These are phyloP conservation scores for Xylogone sp. DNA, from an alignment of 2,329 filamentous ascomycete genomes.

Conservation along the genomic window DNA sequence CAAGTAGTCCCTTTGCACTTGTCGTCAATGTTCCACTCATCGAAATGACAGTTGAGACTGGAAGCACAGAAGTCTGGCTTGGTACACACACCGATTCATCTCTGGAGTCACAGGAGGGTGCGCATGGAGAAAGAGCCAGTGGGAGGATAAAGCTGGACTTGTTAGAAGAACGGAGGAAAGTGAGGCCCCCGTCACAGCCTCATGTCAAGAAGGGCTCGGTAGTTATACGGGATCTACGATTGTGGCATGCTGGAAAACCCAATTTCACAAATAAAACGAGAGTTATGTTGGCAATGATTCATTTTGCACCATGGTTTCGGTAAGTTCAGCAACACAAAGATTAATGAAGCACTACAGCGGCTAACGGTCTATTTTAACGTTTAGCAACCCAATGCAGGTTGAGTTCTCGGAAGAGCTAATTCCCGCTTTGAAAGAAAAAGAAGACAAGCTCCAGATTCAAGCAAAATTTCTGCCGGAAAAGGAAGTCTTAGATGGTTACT, in stretches of 20 bases:
- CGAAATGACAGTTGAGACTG: conserved; percentile 29
- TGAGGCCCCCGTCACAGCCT: conserved; percentile 43
- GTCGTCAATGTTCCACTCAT: conserved; percentile 32
- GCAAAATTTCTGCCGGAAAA: conserved; percentile 43
- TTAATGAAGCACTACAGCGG: not conserved
- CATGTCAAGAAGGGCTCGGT: conserved; percentile 48
- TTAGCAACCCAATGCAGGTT: conserved; percentile 52
- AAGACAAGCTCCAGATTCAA: conserved; percentile 42
- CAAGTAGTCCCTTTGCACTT: conserved; percentile 35
- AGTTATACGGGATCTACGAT: conserved; percentile 53
- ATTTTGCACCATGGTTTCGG: conserved; percentile 18
- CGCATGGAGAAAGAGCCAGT: conserved; percentile 51
- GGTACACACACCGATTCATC: conserved; percentile 25
- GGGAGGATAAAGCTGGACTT: conserved; percentile 42
- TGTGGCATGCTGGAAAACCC: conserved; percentile 62
- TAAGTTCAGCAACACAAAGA: not conserved
- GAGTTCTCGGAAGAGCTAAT: conserved; percentile 48
- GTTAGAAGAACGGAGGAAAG: conserved; percentile 31
- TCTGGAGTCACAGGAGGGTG: conserved; percentile 8
- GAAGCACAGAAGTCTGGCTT: conserved; percentile 35
- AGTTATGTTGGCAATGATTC: conserved; percentile 53
- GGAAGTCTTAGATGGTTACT: conserved; percentile 41
- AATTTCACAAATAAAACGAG: conserved; percentile 44
- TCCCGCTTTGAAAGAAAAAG: conserved; percentile 37
- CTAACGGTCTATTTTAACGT: not conserved